Conservation (phyloP, 805 yeast genomes). For the Nakazawaea pomicola region DNA sequence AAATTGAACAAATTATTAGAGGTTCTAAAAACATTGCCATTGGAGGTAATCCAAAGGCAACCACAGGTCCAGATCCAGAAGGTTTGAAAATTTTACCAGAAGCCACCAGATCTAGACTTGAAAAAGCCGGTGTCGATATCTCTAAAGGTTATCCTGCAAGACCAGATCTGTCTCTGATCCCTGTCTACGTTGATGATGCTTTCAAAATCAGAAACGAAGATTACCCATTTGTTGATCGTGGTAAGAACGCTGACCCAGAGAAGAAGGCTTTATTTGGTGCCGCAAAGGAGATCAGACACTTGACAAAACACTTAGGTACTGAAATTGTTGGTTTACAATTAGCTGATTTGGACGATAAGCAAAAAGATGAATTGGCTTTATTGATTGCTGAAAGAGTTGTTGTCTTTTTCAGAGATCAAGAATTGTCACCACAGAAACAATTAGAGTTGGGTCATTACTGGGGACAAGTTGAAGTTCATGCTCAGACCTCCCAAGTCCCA, state of each 20-base stretch:
- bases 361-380: conserved; percentile 39
- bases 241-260: conserved; percentile 33
- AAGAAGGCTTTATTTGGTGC: conserved; percentile 37
- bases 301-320: conserved; percentile 45
- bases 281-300: conserved; percentile 34
- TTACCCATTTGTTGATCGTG: conserved; percentile 30
- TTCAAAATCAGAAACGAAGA: conserved; percentile 30
- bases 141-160: conserved; percentile 35
- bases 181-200: conserved; percentile 37
- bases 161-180: conserved; percentile 29
- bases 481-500: conserved; percentile 29
- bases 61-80: conserved; percentile 12
- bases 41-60: conserved; percentile 8
- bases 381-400: conserved; percentile 41
- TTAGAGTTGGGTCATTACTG: conserved; percentile 39
- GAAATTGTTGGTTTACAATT: conserved; percentile 44
- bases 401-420: conserved; percentile 46
- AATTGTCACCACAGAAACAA: conserved; percentile 37
- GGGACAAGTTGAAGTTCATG: conserved; percentile 40
- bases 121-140: conserved; percentile 31
- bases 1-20: conserved; percentile 20
- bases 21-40: conserved; percentile 14
- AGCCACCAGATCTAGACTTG: conserved; percentile 25
- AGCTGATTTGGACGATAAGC: conserved; percentile 33
- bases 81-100: conserved; percentile 25